Percentiles rank a stretch among this genome's conserved stretches.
Evolutionary conservation across 1,139 yeast species (phyloP).

Genomic region (Wickerhamiella pararugosa): DNA sequence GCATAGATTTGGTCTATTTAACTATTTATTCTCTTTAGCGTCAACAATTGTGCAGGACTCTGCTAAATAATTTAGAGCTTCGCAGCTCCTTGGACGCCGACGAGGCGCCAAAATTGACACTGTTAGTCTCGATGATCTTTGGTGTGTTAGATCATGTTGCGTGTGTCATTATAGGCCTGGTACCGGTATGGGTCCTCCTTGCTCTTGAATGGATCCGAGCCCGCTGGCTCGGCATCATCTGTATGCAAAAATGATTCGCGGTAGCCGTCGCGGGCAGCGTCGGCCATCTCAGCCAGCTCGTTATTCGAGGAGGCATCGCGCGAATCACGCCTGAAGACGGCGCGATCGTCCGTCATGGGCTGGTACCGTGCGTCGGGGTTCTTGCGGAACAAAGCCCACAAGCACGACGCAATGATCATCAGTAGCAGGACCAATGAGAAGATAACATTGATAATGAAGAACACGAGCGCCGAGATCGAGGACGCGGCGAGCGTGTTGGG

Average conservation of each 20-base stretch:
- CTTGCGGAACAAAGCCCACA: conserved; percentile 67
- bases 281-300: conserved; percentile 80
- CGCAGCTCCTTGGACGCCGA: too few species aligned
- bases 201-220: too few species aligned
- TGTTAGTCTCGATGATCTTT: too few species aligned
- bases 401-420: conserved; percentile 76
- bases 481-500: conserved; percentile 71
- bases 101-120: too few species aligned
- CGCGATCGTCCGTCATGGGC: conserved; percentile 95
- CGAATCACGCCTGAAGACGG: conserved; percentile 57
- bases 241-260: conserved; percentile 12
- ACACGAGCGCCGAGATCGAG: conserved; percentile 85
- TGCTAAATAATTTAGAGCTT: too few species aligned
- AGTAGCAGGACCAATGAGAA: conserved; percentile 71
- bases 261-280: conserved; percentile 54
- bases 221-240: conserved; percentile 3
- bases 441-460: conserved; percentile 76
- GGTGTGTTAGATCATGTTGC: too few species aligned
- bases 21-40: too few species aligned
- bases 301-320: conserved; percentile 34
- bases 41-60: too few species aligned
- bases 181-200: too few species aligned
- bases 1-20: too few species aligned
- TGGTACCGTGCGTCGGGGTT: conserved; percentile 93
- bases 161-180: too few species aligned